Evolutionary conservation across 805 yeast genomes (phyloP), one percentile per base, ranked within the genome.

Genomic region (Metschnikowia kunwiensis): DNA sequence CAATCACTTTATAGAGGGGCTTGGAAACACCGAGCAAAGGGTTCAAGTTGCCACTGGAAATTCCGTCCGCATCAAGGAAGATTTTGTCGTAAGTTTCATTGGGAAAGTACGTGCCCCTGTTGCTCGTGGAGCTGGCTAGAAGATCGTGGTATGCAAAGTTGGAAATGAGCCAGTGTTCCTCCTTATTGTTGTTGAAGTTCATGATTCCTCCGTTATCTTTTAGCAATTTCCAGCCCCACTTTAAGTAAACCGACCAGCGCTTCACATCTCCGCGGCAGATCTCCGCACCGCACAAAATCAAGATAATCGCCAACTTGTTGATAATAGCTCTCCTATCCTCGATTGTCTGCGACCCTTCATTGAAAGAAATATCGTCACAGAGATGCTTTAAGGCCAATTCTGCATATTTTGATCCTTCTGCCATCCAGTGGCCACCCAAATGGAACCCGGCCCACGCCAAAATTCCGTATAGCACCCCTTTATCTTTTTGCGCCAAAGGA

Each of bases 121-220:
- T 75, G 36, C 72, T 65, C 1, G 75, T 68, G 8, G 82, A 74
- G 30, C 80, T 73, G 1, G 89, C 77, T 44, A 82, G 65, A 21
- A 86, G 72, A 54, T 85, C 94, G 55, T 85, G 93, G 54, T 85
- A 86, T 1, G 87, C 86, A 60, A 82, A 86, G 57, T 80, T 84
- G 7, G 86, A 77, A 14, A 82, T 75, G 34, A 85, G 64, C 82
- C 89, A 85, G 43, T 80, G 77, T 45, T 79, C 76, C 45, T 77
- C 80, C 44, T 75, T 75, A 50, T 74, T 71, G 20, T 62, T 65
- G 47, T 71, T 72, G 57, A 65, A 65, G 34, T 63, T 63, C 15
- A 78, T 70, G 17, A 82, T 58, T 0, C 91, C 91, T 10, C 89
- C 91, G 42, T 78, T 71, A 35, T 66, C 56, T 37, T 68, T 63